Evolutionary conservation across 495 filamentous ascomycete species (phyloP).

Genomic region (Letharia lupina): DNA sequence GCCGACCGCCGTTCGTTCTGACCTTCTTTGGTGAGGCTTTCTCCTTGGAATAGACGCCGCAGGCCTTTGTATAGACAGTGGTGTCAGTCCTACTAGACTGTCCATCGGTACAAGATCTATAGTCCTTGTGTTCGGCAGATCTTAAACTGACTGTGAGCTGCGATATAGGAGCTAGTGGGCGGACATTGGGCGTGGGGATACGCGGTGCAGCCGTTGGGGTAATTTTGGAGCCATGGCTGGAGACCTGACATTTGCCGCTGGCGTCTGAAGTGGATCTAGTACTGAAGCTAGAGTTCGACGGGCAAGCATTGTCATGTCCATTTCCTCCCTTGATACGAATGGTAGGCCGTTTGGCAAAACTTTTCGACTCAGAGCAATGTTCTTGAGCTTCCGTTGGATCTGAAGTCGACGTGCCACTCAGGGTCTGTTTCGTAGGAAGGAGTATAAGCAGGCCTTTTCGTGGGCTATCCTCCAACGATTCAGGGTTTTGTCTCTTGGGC

Average conservation of each 20-base stretch:
- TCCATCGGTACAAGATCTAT: not conserved
- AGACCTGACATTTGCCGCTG: not conserved
- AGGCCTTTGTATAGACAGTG: not conserved
- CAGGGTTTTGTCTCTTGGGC: not conserved
- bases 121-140: not conserved
- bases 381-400: not conserved
- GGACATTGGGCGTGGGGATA: not conserved
- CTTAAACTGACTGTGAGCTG: not conserved
- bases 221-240: not conserved
- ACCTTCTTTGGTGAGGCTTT: not conserved
- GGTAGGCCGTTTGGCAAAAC: not conserved
- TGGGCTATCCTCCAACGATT: not conserved
- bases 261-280: not conserved
- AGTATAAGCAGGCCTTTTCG: not conserved
- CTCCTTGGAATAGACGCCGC: not conserved
- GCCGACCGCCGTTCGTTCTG: not conserved
- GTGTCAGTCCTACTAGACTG: not conserved
- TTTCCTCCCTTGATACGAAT: not conserved
- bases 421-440: not conserved
- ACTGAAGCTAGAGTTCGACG: not conserved
- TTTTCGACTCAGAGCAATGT: not conserved
- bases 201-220: not conserved
- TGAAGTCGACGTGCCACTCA: not conserved
- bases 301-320: not conserved
- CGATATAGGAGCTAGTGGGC: not conserved